Conservation (phyloP, 345 rosid genomes). For the Cardamine resedifolia region DNA sequence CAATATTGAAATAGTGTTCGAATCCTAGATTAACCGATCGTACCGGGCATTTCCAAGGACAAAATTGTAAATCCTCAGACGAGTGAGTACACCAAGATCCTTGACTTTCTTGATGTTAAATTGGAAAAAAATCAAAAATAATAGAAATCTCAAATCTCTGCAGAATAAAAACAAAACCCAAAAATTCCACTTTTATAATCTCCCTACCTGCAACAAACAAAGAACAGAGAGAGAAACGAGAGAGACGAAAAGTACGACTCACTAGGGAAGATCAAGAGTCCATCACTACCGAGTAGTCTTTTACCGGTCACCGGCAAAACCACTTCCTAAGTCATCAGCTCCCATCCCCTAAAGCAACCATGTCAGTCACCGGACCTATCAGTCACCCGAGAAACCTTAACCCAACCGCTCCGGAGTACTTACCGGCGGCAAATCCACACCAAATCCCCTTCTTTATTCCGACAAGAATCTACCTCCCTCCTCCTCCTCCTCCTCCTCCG, state of each 20-base stretch:
- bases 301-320: constrained; percentile 24
- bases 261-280: constrained; percentile 14
- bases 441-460: constrained; percentile 33
- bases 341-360: constrained; percentile 10
- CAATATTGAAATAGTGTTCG: too few species aligned
- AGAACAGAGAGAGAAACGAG: background rate
- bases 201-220: background rate
- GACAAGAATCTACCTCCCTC: constrained; percentile 38
- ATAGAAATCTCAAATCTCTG: constrained; percentile 17
- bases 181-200: constrained; percentile 12
- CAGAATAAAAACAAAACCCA: constrained; percentile 9
- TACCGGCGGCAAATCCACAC: constrained; percentile 46
- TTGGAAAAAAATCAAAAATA: background rate
- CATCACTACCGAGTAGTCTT: background rate
- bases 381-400: constrained; percentile 27
- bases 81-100: background rate
- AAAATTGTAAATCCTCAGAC: background rate
- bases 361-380: constrained; percentile 14
- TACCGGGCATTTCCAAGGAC: background rate
- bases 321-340: background rate
- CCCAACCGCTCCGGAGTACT: constrained; percentile 59
- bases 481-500: constrained; percentile 17
- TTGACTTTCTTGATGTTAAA: background rate
- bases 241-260: constrained; percentile 13
- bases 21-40: too few species aligned